A percentile compares a stretch with the other conserved stretches of the same genome.
These are phyloP conservation scores for Teratosphaeria epicoccoides DNA, from an alignment of 2,329 filamentous ascomycete genomes.

Conservation along the genomic window DNA sequence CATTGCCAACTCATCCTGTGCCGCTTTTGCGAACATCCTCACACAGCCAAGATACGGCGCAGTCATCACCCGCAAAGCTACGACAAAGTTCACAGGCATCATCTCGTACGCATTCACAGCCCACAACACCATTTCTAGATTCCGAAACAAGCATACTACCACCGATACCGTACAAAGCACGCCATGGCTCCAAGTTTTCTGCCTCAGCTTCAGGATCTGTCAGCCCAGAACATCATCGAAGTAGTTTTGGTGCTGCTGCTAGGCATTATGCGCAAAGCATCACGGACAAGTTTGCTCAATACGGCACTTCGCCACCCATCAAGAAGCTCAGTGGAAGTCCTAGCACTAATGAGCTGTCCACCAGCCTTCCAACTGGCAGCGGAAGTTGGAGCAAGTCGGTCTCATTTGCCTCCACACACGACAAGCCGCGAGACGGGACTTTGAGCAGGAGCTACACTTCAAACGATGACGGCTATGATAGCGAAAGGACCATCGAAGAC, in stretches of 20 bases:
- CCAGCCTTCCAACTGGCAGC: constrained; percentile 23
- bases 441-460: constrained; percentile 22
- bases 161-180: constrained; percentile 12
- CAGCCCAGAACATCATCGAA: constrained; percentile 23
- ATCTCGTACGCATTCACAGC: constrained; percentile 19
- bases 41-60: background rate
- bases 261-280: constrained; percentile 26
- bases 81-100: constrained; percentile 12
- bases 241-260: constrained; percentile 24
- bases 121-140: constrained; percentile 21
- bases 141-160: constrained; percentile 22
- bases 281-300: constrained; percentile 21
- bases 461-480: constrained; percentile 21
- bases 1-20: background rate
- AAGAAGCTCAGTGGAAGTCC: constrained; percentile 18
- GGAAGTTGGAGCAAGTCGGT: constrained; percentile 37
- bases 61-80: constrained; percentile 8
- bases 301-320: constrained; percentile 23
- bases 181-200: constrained; percentile 15
- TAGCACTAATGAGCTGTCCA: constrained; percentile 18
- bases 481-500: constrained; percentile 28
- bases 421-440: constrained; percentile 15
- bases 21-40: constrained; percentile 3
- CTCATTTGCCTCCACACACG: constrained; percentile 17
- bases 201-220: constrained; percentile 19